Percentiles rank a stretch among this genome's conserved stretches.
These are phyloP conservation scores for Chaetomium cochliodes DNA, from an alignment of 495 filamentous ascomycete species.

Conservation along the genomic window DNA sequence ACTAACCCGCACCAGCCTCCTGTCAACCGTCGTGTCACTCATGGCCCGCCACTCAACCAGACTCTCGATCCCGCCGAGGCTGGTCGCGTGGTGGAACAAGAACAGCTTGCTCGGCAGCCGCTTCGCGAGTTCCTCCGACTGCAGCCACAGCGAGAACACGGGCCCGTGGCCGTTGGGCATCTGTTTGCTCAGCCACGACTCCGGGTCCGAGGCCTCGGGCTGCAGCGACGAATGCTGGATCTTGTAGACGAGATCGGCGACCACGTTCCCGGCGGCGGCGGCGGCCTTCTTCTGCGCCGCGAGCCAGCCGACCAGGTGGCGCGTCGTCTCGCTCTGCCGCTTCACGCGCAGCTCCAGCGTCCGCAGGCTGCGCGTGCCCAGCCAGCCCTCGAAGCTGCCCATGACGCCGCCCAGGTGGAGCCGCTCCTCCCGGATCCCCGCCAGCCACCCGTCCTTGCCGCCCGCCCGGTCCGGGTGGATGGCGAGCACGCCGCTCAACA, in stretches of 20 bases:
- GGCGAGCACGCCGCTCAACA: slow-evolving; percentile 81
- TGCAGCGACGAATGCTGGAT: slow-evolving; percentile 79
- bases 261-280: slow-evolving; percentile 38
- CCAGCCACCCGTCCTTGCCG: slow-evolving; percentile 52
- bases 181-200: slow-evolving; percentile 74
- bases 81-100: slow-evolving; percentile 93
- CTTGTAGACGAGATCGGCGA: slow-evolving; percentile 54
- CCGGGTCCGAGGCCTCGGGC: slow-evolving; percentile 54
- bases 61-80: slow-evolving; percentile 89
- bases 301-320: slow-evolving; percentile 70
- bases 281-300: slow-evolving; percentile 41
- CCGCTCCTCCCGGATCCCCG: slow-evolving; percentile 61
- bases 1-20: slow-evolving; percentile 73
- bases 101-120: slow-evolving; percentile 71
- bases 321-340: slow-evolving; percentile 68
- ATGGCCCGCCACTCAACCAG: slow-evolving; percentile 88
- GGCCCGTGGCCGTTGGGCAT: slow-evolving; percentile 92
- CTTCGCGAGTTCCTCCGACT: slow-evolving; percentile 58
- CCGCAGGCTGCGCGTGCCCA: slow-evolving; percentile 79
- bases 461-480: slow-evolving; percentile 45
- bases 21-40: slow-evolving; percentile 73
- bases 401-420: slow-evolving; percentile 77
- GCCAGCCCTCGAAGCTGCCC: slow-evolving; percentile 89
- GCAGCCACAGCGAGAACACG: slow-evolving; percentile 75
- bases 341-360: slow-evolving; percentile 81